Evolutionary conservation across 495 filamentous ascomycete genomes (phyloP), one percentile per base, ranked within the genome.

Genomic region (Talaromyces proteolyticus): DNA sequence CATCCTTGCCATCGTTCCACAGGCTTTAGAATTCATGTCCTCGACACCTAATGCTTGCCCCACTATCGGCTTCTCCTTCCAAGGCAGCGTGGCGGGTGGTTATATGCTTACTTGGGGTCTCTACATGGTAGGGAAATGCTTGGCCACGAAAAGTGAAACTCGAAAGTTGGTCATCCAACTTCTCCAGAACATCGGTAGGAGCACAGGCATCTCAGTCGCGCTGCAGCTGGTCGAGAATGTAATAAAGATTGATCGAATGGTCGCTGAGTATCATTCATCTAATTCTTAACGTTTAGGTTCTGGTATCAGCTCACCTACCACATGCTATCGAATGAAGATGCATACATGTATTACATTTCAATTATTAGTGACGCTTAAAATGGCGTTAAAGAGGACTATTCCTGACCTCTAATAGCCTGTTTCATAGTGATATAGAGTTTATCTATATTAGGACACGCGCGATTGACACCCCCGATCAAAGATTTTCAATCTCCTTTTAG

Each of bases 1-100:
- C 48, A 69, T 79, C 19, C 52, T 70, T 22, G 70, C 68, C 34
- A 77, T 64, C 43, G 62, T 79, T 1, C 75, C 78, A 5, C 72
- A 75, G 44, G 58, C 34, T 20, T 25, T 64, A 10, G 63, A 50
- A n/a, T 49, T 53, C 37, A 12, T 64, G 34, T 54, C 53, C 3
- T 42, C 41, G n/a, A 22, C 36, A 22, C 49, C 55, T 50, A 38
- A 44, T 19, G 11, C 34, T 14, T 12, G 19, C 12, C 38, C 34
- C 17, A 26, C 36, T 10, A 14, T 50, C 22, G 51, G 52, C 49
- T 20, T 40, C 8, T 49, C 52, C 2, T 20, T 49, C 17, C 42
- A 48, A 22, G 40, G 19, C 18, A 59, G 44, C n/a, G 51, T 65
- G 18, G 59, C 65, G 0, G 59, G 64, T 3, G 59, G 62, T 1